Base-by-base conservation (phyloP, 345 rosid genomes). In the Acer yangbiense region DNA sequence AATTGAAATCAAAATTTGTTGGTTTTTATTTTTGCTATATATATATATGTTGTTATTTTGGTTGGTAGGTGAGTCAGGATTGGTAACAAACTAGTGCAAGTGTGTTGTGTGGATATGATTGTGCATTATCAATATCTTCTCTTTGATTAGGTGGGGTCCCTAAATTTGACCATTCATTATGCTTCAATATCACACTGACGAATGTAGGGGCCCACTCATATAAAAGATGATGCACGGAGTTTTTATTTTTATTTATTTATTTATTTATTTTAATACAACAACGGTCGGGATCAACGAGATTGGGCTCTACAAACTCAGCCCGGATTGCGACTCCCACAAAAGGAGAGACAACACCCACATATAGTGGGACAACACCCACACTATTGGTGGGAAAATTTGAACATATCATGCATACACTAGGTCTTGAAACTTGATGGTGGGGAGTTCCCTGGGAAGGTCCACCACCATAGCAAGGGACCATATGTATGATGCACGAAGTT, bases 41-140 rank as follows among this genome's bases (percentile, higher is more conserved):
- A 35, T 35, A 29, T 29, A 32, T 3, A 29, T 44, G 27, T 20
- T 25, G 57, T 52, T 44, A 69, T 32, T 57, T 8, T 70, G 73
- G 65, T 74, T 44, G 64, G 67, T 74, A 35, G 41, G 43, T 46
- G 76, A 48, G 69, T 54, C 72, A 32, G 14, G 63, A 39, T 73
- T 23, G 39, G 71, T 23, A 67, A 73, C 83, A 81, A 41, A 73
- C 73, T 54, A 41, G 20, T 16, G 72, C 63, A 69, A 39, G 58
- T 68, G 75, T 54, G 54, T 6, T 20, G 64, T 13, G 58, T 60
- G 10, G 60, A 72, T 71, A 46, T 41, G 62, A 65, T 55, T 44
- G 9, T 57, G 43, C 21, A 57, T 52, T 77, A 72, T 69, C 21
- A 57, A 41, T 77, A 72, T 69, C 46, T 23, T 9, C 13, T n/a